A percentile compares a stretch with the other conserved stretches of the same genome.
These are phyloP conservation scores for Scedosporium minutisporum DNA, from an alignment of 2,329 filamentous ascomycete genomes.

Conservation along the genomic window DNA sequence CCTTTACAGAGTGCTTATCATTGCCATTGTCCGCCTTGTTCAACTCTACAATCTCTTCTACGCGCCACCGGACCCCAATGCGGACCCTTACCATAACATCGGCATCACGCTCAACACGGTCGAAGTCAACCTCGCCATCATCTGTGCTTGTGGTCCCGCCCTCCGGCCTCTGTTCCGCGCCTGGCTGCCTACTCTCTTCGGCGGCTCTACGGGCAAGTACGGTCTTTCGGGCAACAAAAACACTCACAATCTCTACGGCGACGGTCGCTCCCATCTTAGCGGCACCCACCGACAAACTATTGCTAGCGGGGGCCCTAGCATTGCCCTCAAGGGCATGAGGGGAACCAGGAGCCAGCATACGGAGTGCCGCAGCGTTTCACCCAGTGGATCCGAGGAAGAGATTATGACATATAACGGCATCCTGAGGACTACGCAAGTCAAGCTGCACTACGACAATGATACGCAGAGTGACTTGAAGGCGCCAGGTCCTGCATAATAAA, in stretches of 20 bases:
- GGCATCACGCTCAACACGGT: conserved; percentile 23
- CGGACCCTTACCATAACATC: conserved; percentile 18
- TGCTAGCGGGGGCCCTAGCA: neutral
- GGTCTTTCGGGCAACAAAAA: conserved; percentile 13
- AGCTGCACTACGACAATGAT: conserved; percentile 14
- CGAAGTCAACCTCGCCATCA: conserved; percentile 26
- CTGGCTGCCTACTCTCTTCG: conserved; percentile 22
- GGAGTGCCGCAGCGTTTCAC: conserved; percentile 24
- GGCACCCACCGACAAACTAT: neutral
- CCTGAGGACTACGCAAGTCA: conserved; percentile 23
- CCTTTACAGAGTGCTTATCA: conserved; percentile 18
- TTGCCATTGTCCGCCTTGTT: conserved; percentile 18
- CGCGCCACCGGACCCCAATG: conserved; percentile 13
- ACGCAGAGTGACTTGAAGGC: neutral
- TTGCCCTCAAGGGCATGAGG: conserved; percentile 15
- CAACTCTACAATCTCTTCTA: conserved; percentile 5
- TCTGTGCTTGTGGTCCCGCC: conserved; percentile 23
- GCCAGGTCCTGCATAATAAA: no score
- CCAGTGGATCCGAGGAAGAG: conserved; percentile 26
- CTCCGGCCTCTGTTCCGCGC: conserved; percentile 22
- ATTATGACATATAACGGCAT: conserved; percentile 31
- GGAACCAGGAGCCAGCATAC: conserved; percentile 16
- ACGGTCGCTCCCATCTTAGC: neutral
- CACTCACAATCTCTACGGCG: conserved; percentile 7
- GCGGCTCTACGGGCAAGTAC: conserved; percentile 12